Evolutionary conservation across 768 basidiomycete species (phyloP).

Genomic region (Hypholoma sublateritium): DNA sequence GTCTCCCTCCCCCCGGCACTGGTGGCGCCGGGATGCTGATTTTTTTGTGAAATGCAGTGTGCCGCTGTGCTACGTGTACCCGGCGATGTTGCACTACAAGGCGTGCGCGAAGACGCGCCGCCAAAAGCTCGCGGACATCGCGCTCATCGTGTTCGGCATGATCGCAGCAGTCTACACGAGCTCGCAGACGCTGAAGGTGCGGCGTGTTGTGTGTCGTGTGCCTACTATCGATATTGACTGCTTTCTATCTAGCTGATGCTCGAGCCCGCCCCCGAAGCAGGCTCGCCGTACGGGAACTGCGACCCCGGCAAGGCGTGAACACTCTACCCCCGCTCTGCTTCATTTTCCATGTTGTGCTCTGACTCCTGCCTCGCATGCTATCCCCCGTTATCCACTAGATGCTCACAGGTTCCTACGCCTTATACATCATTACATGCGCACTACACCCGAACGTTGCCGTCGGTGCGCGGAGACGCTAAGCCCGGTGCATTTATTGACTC

Average conservation of each 20-base stretch:
- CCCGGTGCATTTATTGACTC: too few relatives aligned
- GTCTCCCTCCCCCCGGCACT: not conserved
- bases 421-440: too few relatives aligned
- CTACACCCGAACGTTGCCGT: too few relatives aligned
- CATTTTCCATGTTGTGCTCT: not conserved
- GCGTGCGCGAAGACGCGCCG: slow-evolving; percentile 73
- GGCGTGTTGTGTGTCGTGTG: slow-evolving; percentile 14
- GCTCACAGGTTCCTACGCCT: too few relatives aligned
- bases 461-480: too few relatives aligned
- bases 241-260: slow-evolving; percentile 54
- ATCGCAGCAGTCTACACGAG: slow-evolving; percentile 78
- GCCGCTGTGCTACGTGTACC: slow-evolving; percentile 92
- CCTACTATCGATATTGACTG: not conserved
- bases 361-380: too few relatives aligned
- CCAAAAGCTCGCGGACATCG: slow-evolving; percentile 67
- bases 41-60: slow-evolving; percentile 47
- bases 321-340: too few relatives aligned
- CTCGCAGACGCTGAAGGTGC: slow-evolving; percentile 69
- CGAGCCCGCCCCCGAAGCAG: slow-evolving; percentile 38
- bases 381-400: too few relatives aligned
- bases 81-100: slow-evolving; percentile 89
- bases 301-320: slow-evolving; percentile 9
- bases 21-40: too few relatives aligned
- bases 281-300: slow-evolving; percentile 36
- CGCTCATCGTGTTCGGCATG: slow-evolving; percentile 74